Conservation (phyloP, 208 protist genomes). For the Trichomonas gallinae region DNA sequence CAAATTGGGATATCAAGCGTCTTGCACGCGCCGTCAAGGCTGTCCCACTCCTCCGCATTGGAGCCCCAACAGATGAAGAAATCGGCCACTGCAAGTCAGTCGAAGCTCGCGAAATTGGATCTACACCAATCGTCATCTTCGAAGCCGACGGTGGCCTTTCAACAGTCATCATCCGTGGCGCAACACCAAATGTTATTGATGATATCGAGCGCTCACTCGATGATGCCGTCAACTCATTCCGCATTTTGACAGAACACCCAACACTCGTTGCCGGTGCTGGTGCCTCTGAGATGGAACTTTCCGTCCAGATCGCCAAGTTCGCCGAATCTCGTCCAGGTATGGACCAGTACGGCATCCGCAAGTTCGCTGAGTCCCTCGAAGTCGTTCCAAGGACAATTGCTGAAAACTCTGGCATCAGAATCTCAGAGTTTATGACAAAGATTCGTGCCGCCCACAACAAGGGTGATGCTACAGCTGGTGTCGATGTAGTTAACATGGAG, state of each 20-base stretch:
- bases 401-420: slow-evolving; percentile 85
- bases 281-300: slow-evolving; percentile 82
- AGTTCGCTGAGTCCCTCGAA: slow-evolving; percentile 87
- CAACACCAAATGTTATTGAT: too few relatives aligned
- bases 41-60: slow-evolving; percentile 34
- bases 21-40: too few relatives aligned
- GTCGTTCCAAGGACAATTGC: slow-evolving; percentile 87
- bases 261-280: slow-evolving; percentile 88
- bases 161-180: too few relatives aligned
- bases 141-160: too few relatives aligned
- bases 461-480: slow-evolving; percentile 65
- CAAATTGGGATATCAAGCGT: too few relatives aligned
- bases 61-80: slow-evolving; percentile 19
- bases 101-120: too few relatives aligned
- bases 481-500: slow-evolving; percentile 57
- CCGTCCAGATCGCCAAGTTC: too few relatives aligned
- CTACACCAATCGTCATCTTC: too few relatives aligned
- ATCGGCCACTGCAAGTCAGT: slow-evolving; percentile 63
- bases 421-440: slow-evolving; percentile 78
- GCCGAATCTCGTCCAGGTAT: slow-evolving; percentile 49
- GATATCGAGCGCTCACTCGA: slow-evolving; percentile 68
- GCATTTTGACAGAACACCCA: too few relatives aligned
- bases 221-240: slow-evolving; percentile 93
- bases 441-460: too few relatives aligned
- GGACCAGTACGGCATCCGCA: slow-evolving; percentile 92